Conservation (phyloP, 192 early-diverging fungal species). For the Geranomyces variabilis region DNA sequence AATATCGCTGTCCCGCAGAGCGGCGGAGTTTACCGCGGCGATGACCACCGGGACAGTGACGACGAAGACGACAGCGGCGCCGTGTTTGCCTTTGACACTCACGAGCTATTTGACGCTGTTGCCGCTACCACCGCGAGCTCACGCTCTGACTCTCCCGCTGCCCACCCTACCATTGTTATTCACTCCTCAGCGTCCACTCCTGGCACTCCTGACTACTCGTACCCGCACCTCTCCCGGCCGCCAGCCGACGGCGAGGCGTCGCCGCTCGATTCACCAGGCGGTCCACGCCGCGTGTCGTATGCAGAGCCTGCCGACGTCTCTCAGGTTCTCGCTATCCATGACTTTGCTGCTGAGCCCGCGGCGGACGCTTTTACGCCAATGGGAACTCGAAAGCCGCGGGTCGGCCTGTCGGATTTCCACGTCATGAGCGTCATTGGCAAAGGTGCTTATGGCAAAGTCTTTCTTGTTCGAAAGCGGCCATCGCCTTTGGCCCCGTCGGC, state of each 20-base stretch:
- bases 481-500: not conserved
- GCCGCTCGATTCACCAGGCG: not conserved
- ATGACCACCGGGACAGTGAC: not conserved
- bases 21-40: not conserved
- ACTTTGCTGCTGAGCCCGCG: conserved; percentile 3
- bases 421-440: conserved; percentile 68
- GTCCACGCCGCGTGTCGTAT: not conserved
- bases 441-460: conserved; percentile 81
- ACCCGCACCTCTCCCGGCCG: not conserved
- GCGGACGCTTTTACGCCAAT: not conserved
- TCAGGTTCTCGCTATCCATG: conserved; percentile 21
- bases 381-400: not conserved
- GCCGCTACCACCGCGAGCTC: not conserved
- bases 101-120: conserved; percentile 14
- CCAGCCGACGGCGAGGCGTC: not conserved
- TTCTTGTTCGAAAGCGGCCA: conserved; percentile 73
- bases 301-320: conserved; percentile 23
- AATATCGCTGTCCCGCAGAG: too few species aligned
- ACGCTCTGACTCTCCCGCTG: not conserved
- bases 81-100: conserved; percentile 20
- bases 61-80: conserved; percentile 6
- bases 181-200: not conserved
- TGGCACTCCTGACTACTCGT: not conserved
- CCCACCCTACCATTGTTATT: not conserved
- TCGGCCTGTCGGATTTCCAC: conserved; percentile 58